Conservation (phyloP, 495 filamentous ascomycete species). For the Lepraria neglecta region DNA sequence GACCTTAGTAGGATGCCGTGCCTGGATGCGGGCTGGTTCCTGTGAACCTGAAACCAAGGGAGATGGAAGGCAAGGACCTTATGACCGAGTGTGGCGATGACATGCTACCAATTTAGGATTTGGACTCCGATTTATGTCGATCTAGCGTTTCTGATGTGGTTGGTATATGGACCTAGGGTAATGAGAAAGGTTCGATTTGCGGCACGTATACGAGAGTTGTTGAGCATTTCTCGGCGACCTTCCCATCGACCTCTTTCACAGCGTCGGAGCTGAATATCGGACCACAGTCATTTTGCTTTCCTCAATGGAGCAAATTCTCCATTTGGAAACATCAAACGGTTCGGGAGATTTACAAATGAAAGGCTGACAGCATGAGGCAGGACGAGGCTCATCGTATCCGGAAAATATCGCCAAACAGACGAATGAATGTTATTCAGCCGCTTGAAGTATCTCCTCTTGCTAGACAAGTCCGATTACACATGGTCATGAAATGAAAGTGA, state of each 20-base stretch:
- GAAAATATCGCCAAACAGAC: too few relatives aligned
- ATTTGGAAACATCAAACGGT: neutral
- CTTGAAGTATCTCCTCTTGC: too few relatives aligned
- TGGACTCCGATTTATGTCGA: neutral
- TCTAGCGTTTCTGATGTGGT: neutral
- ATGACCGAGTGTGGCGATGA: neutral
- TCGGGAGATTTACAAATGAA: neutral
- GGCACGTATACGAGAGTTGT: neutral
- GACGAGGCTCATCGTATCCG: too few relatives aligned
- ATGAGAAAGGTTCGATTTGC: neutral
- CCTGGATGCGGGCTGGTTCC: neutral
- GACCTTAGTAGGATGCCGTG: neutral
- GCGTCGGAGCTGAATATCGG: neutral
- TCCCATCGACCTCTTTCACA: too few relatives aligned
- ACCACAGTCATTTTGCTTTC: neutral
- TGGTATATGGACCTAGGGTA: neutral
- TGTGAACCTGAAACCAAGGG: neutral
- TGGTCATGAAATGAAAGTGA: too few relatives aligned
- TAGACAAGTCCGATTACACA: too few relatives aligned
- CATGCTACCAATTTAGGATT: slow-evolving; percentile 9
- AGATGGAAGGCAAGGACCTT: neutral
- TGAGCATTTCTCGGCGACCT: too few relatives aligned
- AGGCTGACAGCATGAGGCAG: too few relatives aligned
- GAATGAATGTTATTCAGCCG: too few relatives aligned
- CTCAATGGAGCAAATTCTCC: neutral